Conservation (phyloP, 2,329 filamentous ascomycete genomes). For the Ascosphaera aggregata region DNA sequence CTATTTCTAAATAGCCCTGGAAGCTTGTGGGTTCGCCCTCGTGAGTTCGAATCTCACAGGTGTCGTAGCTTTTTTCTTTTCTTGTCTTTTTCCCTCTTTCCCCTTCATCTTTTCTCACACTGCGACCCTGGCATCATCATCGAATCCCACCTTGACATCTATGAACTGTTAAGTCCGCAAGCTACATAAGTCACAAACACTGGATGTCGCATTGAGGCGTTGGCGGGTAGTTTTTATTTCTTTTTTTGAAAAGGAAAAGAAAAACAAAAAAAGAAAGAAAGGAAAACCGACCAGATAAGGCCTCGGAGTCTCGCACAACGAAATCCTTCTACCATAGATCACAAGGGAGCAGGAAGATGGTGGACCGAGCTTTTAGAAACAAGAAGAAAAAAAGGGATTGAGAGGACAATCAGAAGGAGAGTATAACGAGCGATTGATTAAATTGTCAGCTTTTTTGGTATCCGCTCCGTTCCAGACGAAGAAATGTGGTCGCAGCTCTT, state of each 20-base stretch:
- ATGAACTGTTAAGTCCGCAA: too few species aligned
- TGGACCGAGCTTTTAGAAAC: too few species aligned
- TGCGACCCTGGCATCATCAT: not conserved
- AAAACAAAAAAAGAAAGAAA: too few species aligned
- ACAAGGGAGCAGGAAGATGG: too few species aligned
- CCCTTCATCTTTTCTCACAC: not conserved
- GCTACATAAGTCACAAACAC: too few species aligned
- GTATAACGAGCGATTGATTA: not conserved
- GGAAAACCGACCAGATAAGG: too few species aligned
- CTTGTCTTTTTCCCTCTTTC: not conserved
- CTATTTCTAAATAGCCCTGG: conserved; percentile 1
- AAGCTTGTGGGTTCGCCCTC: conserved; percentile 1
- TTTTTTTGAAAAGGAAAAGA: too few species aligned
- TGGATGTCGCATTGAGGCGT: too few species aligned
- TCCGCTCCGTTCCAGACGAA: not conserved
- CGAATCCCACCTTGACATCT: not conserved
- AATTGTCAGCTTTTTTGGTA: conserved; percentile 1
- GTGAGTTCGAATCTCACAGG: conserved; percentile 1
- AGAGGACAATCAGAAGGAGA: too few species aligned
- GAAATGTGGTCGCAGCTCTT: not conserved
- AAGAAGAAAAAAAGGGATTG: not conserved
- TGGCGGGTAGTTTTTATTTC: too few species aligned
- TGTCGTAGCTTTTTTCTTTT: not conserved
- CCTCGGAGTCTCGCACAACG: too few species aligned
- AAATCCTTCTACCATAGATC: too few species aligned